These are phyloP conservation scores for Stephanocyclus meneghinianus DNA, from an alignment of 352 stramenopile genomes.

Conservation along the genomic window DNA sequence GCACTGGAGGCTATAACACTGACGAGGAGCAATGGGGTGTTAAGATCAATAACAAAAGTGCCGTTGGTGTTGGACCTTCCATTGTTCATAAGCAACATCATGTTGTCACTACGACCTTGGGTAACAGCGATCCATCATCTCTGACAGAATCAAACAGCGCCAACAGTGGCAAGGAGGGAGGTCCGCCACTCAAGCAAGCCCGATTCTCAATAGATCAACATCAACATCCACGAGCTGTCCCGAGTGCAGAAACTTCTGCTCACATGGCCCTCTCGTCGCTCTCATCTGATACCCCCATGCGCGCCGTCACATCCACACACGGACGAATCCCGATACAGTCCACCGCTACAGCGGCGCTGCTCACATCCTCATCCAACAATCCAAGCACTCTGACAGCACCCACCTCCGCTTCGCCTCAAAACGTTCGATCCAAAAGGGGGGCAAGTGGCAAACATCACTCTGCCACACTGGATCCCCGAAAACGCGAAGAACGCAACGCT, in stretches of 20 bases:
- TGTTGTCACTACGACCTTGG: neutral
- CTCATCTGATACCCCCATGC: conserved; percentile 15
- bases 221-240: neutral
- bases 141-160: conserved; percentile 9
- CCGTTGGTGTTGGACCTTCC: neutral
- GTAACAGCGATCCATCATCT: conserved; percentile 7
- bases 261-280: conserved; percentile 18
- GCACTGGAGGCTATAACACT: conserved; percentile 24
- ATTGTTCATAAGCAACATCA: conserved; percentile 18
- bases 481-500: conserved; percentile 74
- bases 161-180: neutral
- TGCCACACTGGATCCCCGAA: conserved; percentile 15
- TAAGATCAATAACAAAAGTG: conserved; percentile 14
- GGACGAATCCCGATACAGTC: neutral
- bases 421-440: conserved; percentile 1
- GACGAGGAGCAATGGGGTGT: conserved; percentile 39
- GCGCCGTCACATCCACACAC: neutral
- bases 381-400: neutral
- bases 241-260: conserved; percentile 3
- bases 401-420: neutral
- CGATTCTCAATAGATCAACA: conserved; percentile 36
- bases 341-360: neutral
- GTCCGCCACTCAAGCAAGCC: conserved; percentile 32
- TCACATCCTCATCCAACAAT: conserved; percentile 14
- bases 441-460: conserved; percentile 18